Conservation (phyloP, 2,329 filamentous ascomycete genomes). For the Talaromyces sp. region DNA sequence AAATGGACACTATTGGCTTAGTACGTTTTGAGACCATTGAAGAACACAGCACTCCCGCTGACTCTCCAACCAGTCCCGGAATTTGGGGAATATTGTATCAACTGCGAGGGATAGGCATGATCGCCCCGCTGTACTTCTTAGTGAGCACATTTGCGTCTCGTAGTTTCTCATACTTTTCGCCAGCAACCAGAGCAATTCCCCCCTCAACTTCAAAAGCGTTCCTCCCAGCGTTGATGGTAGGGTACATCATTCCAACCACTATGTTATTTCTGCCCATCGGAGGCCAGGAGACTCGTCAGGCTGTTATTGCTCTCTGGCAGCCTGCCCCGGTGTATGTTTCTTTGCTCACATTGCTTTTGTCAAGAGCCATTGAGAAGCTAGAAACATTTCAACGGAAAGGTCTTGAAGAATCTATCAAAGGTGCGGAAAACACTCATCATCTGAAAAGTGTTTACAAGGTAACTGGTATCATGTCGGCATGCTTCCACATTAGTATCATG, state of each 20-base stretch:
- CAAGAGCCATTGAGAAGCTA: neutral
- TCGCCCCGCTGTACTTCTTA: constrained; percentile 22
- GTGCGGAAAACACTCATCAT: neutral
- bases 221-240: neutral
- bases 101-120: constrained; percentile 15
- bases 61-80: constrained; percentile 3
- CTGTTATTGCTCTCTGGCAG: neutral
- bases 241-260: neutral
- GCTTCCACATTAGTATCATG: neutral
- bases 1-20: constrained; percentile 13
- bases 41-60: neutral
- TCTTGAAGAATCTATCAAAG: neutral
- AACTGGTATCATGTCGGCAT: neutral
- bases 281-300: neutral
- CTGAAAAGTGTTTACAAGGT: neutral
- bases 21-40: neutral
- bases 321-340: neutral
- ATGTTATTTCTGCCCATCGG: neutral
- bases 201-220: neutral
- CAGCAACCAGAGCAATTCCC: neutral
- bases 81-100: constrained; percentile 16
- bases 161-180: neutral
- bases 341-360: neutral
- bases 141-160: constrained; percentile 15
- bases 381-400: neutral